Evolutionary conservation across 164 flowering plant genomes (phyloP).

Genomic region (Kalanchoe fedtschenkoi): DNA sequence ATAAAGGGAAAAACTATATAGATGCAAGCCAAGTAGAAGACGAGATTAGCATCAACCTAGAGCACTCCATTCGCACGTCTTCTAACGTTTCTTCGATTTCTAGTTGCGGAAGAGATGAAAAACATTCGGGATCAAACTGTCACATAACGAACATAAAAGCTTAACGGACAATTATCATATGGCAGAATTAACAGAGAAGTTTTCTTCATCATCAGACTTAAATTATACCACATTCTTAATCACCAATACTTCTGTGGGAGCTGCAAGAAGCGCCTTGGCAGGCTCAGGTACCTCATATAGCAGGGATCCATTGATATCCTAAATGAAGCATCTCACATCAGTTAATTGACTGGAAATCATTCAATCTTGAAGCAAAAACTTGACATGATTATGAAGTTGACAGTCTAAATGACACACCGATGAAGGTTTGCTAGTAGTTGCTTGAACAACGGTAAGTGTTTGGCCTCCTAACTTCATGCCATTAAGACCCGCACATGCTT

Average conservation of each 20-base stretch:
- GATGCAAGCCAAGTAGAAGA: background rate
- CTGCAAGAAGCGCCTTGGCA: conserved; percentile 72
- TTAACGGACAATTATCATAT: background rate
- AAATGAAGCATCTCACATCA: conserved; percentile 3
- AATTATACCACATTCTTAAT: conserved; percentile 71
- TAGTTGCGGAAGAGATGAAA: conserved; percentile 37
- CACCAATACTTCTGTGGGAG: conserved; percentile 66
- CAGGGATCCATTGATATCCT: conserved; percentile 40
- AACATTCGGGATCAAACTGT: conserved; percentile 46
- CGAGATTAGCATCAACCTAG: conserved; percentile 38
- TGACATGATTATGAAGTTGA: background rate
- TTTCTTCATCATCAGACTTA: background rate
- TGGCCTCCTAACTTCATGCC: conserved; percentile 91
- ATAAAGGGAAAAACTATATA: background rate
- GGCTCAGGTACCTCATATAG: conserved; percentile 68
- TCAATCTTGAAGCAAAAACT: background rate
- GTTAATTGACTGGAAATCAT: background rate
- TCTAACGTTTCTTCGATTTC: conserved; percentile 74
- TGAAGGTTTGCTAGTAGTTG: conserved; percentile 32
- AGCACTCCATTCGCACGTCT: conserved; percentile 83
- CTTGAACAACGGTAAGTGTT: conserved; percentile 72
- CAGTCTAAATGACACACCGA: conserved; percentile 26
- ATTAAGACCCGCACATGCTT: conserved; percentile 91
- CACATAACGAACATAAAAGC: background rate
- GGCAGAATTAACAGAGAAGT: background rate